Percentiles rank a stretch among this genome's conserved stretches.
phyloP scores from a whole-genome alignment of 2,329 filamentous ascomycete genomes.

The Venturia carpophila region DNA sequence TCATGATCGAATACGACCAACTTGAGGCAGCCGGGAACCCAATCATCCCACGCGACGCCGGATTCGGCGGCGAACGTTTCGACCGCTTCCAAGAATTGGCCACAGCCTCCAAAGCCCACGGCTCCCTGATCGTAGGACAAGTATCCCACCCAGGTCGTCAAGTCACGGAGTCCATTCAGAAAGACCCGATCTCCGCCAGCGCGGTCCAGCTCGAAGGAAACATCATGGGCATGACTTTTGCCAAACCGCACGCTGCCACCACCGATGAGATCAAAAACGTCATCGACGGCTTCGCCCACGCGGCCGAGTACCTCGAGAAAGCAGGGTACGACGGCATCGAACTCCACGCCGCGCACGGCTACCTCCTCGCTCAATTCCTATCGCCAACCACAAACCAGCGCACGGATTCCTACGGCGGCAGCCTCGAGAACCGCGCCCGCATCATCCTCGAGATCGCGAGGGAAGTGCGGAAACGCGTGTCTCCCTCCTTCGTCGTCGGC shows the following conservation, averaged over 20 bases:
- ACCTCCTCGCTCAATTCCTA: conserved; percentile 63
- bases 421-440: conserved; percentile 62
- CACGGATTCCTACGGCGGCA: conserved; percentile 59
- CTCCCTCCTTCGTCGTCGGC: conserved; percentile 38
- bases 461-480: conserved; percentile 30
- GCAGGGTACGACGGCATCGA: conserved; percentile 73
- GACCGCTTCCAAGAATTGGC: conserved; percentile 52
- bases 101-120: conserved; percentile 47
- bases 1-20: conserved; percentile 55
- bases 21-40: conserved; percentile 50
- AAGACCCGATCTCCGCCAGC: conserved; percentile 44
- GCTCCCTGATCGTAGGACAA: conserved; percentile 51
- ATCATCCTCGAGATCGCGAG: conserved; percentile 53
- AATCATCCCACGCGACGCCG: conserved; percentile 49
- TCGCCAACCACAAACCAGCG: conserved; percentile 61
- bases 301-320: conserved; percentile 51
- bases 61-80: conserved; percentile 50
- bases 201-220: conserved; percentile 39
- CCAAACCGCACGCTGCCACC: conserved; percentile 29
- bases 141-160: conserved; percentile 58
- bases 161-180: conserved; percentile 37
- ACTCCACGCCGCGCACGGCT: conserved; percentile 73
- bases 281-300: conserved; percentile 54
- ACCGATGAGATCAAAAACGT: conserved; percentile 39
- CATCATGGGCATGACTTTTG: conserved; percentile 29